Conservation (phyloP, 305 asterid species). For the Petunia hybrid region DNA sequence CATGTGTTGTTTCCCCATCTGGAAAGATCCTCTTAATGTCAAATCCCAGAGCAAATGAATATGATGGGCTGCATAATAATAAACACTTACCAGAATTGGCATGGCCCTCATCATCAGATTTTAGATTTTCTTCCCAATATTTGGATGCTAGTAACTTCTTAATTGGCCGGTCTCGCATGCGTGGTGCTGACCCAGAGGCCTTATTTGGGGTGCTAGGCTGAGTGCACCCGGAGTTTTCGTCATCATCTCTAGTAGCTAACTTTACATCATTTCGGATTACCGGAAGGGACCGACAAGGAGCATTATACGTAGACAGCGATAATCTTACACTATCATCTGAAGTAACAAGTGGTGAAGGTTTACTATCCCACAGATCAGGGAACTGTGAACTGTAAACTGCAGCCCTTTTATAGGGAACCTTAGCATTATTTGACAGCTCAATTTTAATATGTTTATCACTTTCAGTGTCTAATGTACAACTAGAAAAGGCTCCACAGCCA, state of each 20-base stretch:
- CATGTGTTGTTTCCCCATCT: slow-evolving; percentile 54
- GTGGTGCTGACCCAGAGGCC: slow-evolving; percentile 48
- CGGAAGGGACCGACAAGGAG: slow-evolving; percentile 51
- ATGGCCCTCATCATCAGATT: slow-evolving; percentile 49
- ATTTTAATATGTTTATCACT: slow-evolving; percentile 47
- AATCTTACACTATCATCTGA: slow-evolving; percentile 67
- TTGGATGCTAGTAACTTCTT: slow-evolving; percentile 57
- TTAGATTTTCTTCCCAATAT: slow-evolving; percentile 51
- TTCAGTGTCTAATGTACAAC: slow-evolving; percentile 50
- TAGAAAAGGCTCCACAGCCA: slow-evolving; percentile 42
- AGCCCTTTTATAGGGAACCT: slow-evolving; percentile 38
- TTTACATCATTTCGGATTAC: slow-evolving; percentile 58
- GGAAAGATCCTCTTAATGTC: slow-evolving; percentile 34
- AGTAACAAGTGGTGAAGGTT: slow-evolving; percentile 56
- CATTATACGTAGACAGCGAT: slow-evolving; percentile 45
- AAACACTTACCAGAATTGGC: slow-evolving; percentile 57
- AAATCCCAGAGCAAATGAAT: slow-evolving; percentile 27
- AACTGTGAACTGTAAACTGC: slow-evolving; percentile 28
- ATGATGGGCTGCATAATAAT: slow-evolving; percentile 24
- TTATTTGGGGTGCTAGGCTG: slow-evolving; percentile 55
- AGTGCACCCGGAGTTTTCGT: slow-evolving; percentile 65
- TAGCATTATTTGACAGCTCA: slow-evolving; percentile 47
- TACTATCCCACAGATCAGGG: slow-evolving; percentile 31
- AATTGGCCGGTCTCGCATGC: slow-evolving; percentile 49
- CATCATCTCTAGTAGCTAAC: slow-evolving; percentile 82